A percentile compares a stretch with the other conserved stretches of the same genome.
Conservation (phyloP, 495 filamentous ascomycete genomes). For the Neurospora africana region DNA sequence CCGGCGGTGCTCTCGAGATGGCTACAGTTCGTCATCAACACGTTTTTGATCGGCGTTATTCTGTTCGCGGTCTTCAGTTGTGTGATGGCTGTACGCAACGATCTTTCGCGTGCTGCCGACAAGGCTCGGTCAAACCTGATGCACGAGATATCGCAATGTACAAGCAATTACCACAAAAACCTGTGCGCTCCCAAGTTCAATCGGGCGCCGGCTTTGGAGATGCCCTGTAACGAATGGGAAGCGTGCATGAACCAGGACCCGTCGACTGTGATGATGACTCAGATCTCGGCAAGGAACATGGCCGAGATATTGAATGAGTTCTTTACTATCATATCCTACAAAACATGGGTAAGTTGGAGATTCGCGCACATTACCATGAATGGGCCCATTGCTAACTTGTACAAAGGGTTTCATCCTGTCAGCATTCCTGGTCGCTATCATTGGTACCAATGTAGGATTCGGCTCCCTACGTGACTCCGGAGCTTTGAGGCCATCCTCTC, state of each 20-base stretch:
- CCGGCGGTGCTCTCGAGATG: conserved; percentile 80
- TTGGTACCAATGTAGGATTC: conserved; percentile 49
- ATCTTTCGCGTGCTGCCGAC: conserved; percentile 62
- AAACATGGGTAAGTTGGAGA: conserved; percentile 58
- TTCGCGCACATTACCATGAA: conserved; percentile 1
- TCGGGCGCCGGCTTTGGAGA: conserved; percentile 62
- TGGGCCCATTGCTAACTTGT: conserved; percentile 10
- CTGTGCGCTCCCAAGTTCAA: conserved; percentile 46
- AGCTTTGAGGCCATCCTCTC: background rate
- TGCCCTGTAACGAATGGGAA: conserved; percentile 67
- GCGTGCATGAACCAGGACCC: conserved; percentile 65
- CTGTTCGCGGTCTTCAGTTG: conserved; percentile 64
- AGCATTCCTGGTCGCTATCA: conserved; percentile 44
- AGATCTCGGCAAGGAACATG: conserved; percentile 31
- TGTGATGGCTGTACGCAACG: conserved; percentile 58
- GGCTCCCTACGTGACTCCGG: conserved; percentile 19
- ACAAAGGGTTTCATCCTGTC: conserved; percentile 41
- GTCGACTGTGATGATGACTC: conserved; percentile 28
- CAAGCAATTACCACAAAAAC: conserved; percentile 60
- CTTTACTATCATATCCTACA: conserved; percentile 33
- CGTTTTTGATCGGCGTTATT: conserved; percentile 53
- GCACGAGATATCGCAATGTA: conserved; percentile 61
- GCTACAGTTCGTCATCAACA: conserved; percentile 69
- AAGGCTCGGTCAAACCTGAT: conserved; percentile 53
- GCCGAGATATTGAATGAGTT: conserved; percentile 39